phyloP scores from a whole-genome alignment of 2,329 filamentous ascomycete genomes.

The Cryphonectria naterciae region DNA sequence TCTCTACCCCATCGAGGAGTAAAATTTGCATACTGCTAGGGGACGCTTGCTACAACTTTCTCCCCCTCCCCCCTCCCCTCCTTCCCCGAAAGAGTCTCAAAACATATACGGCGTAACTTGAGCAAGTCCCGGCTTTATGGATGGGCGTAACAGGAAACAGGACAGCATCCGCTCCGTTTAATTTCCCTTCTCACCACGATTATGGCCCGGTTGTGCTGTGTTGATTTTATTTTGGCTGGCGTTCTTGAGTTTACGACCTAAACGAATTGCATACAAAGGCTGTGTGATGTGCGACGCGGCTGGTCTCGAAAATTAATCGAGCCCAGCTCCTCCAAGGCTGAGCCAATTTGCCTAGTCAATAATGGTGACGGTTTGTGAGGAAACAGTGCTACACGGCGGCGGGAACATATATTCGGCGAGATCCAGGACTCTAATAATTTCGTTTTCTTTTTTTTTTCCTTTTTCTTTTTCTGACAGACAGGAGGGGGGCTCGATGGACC shows the following conservation, averaged over 20 bases:
- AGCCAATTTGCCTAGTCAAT: neutral
- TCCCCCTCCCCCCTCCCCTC: neutral
- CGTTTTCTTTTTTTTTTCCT: neutral
- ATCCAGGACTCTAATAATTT: neutral
- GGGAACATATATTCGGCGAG: neutral
- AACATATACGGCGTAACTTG: slow-evolving; percentile 4
- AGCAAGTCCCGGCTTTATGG: slow-evolving; percentile 9
- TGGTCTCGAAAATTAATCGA: neutral
- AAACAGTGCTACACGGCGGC: neutral
- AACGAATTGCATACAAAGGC: slow-evolving; percentile 13
- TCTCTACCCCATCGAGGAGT: slow-evolving; percentile 81
- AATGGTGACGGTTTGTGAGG: neutral
- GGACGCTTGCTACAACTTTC: neutral
- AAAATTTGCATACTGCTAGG: neutral
- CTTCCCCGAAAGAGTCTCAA: neutral
- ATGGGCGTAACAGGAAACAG: slow-evolving; percentile 5
- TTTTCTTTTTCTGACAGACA: neutral
- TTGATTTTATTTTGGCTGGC: slow-evolving; percentile 11
- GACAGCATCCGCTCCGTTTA: slow-evolving; percentile 9
- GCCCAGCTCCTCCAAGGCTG: neutral
- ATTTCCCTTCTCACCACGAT: neutral
- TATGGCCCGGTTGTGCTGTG: neutral
- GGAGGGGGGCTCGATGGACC: neutral
- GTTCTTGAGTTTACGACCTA: slow-evolving; percentile 13
- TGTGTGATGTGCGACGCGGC: neutral